These are phyloP conservation scores for Aspergillus incahuasiensis DNA, from an alignment of 495 filamentous ascomycete species.

Conservation along the genomic window DNA sequence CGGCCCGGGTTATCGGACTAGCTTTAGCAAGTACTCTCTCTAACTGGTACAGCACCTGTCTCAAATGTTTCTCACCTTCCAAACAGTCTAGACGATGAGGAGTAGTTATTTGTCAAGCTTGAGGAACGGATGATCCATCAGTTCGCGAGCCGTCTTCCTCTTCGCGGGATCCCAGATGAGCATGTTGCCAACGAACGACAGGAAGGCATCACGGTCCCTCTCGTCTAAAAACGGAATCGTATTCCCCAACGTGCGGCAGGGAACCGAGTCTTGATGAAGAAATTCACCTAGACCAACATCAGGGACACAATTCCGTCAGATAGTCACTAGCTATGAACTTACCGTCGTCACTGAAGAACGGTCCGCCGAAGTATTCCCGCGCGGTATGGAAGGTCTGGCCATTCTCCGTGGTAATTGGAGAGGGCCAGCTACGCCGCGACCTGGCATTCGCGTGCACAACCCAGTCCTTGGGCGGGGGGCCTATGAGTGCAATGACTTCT, in stretches of 20 bases:
- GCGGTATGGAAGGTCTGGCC: constrained; percentile 21
- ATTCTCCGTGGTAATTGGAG: constrained; percentile 12
- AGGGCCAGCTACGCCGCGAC: constrained; percentile 18
- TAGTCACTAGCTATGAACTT: neutral
- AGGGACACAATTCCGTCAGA: too few species aligned
- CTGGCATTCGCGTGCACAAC: constrained; percentile 26
- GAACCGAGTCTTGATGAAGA: constrained; percentile 15
- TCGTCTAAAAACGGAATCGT: constrained; percentile 16
- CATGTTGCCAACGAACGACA: constrained; percentile 25
- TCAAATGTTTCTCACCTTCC: too few species aligned
- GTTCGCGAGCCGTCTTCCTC: constrained; percentile 14
- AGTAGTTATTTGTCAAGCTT: constrained; percentile 15
- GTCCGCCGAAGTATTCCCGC: constrained; percentile 21
- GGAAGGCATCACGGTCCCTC: constrained; percentile 23
- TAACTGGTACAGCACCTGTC: too few species aligned
- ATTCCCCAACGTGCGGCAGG: constrained; percentile 13
- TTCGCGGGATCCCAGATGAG: constrained; percentile 12
- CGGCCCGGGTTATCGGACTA: too few species aligned
- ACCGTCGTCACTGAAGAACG: constrained; percentile 24
- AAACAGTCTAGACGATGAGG: neutral
- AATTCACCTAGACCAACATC: constrained; percentile 16
- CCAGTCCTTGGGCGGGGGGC: constrained; percentile 32
- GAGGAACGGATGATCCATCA: constrained; percentile 16
- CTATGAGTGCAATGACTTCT: constrained; percentile 37
- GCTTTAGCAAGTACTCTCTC: too few species aligned